Base-by-base conservation (phyloP, 129 eudicot species). In the Flaveria trinervia region DNA sequence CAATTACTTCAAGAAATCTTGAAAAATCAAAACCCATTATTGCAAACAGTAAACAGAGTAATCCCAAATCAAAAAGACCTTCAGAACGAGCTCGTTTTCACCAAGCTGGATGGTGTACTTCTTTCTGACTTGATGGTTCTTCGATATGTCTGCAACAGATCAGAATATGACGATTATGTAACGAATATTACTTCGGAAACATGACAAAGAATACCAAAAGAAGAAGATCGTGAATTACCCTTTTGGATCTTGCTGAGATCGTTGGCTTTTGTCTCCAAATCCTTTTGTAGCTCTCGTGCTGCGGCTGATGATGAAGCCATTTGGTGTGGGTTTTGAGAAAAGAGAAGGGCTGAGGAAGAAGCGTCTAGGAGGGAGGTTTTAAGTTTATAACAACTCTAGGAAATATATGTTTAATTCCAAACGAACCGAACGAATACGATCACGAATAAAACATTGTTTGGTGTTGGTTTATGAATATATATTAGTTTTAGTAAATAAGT, bases 31-130 rank as follows among this genome's bases (percentile, higher is more conserved):
- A 26, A 59, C 16, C 33, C 68, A 26, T 25, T 9, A 2, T 12
- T 25, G 68, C 26, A 61, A 61, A 61, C 43, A 61, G 17, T 59
- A 59, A 59, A 9, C 1, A 59, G 7, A 59, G 36, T 62, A 64
- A 64, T 28, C 45, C 10, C 9, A 64, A 1, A 72, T 43, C 52
- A 26, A 36, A 13, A 13, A 68, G 55, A 89, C 98, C 94, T 94
- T 94, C 20, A 94, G 97, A 16, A 94, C 98, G 52, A 94, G 98
- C 86, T 94, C 98, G 65, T 94, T 94, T 81, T 94, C 98, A 56
- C 98, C 98, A 5, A 94, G 96, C 71, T 94, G 98, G 71, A 94
- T 86, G n/a, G 98, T 94, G 81, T 94, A 94, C 82, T 91, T 94
- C 84, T 89, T 94, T 68, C 93, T 85, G 52, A 94, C 87, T 79